Evolutionary conservation across 352 stramenopile species (phyloP).

Genomic region (Ophiocytium majus): DNA sequence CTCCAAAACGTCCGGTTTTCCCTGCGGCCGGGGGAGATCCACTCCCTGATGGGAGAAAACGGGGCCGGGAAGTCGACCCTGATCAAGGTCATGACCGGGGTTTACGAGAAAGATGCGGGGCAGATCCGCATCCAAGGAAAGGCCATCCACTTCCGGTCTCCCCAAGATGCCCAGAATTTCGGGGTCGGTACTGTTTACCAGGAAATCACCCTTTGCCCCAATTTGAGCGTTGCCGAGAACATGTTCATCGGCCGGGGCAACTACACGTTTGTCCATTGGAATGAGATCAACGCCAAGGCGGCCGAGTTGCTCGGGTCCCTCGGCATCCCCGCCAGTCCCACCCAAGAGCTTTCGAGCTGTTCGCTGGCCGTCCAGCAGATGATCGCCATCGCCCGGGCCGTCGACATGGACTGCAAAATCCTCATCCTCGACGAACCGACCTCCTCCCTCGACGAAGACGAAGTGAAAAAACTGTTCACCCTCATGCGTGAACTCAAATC

Average conservation of each 20-base stretch:
- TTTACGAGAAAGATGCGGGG: slow-evolving; percentile 63
- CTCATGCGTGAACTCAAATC: not conserved
- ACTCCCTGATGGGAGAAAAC: slow-evolving; percentile 28
- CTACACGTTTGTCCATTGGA: too few species aligned
- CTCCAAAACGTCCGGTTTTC: not conserved
- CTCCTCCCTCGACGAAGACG: not conserved
- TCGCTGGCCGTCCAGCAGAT: not conserved
- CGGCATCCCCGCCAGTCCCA: not conserved
- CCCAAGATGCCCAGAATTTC: not conserved
- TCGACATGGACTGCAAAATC: not conserved
- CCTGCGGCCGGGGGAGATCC: not conserved
- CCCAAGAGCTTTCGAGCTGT: too few species aligned
- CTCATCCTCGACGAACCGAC: slow-evolving; percentile 4
- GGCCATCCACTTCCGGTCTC: not conserved
- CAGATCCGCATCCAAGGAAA: not conserved
- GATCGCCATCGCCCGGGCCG: not conserved
- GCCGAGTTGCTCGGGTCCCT: not conserved
- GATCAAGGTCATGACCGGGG: slow-evolving; percentile 68
- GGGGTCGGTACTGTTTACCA: not conserved
- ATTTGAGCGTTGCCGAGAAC: slow-evolving; percentile 6
- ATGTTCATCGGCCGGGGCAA: not conserved
- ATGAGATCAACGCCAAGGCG: slow-evolving; percentile 4
- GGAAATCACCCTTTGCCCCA: not conserved
- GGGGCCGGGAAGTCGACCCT: slow-evolving; percentile 29
- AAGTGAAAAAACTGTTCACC: not conserved